Evolutionary conservation across 176 grass and related monocot species (phyloP).

Genomic region (maize (Zea mays)): Zm-B73-REFERENCE-NAM-5.0 NC_050098.1:206567001-206567500

Average conservation of each 20-base stretch:
- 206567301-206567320: neutral
- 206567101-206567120: no score
- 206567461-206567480: no score
- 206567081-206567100: no score
- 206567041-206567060: no score
- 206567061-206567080: no score
- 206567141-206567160: neutral
- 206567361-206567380: neutral
- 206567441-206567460: neutral
- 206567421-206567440: neutral
- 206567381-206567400: neutral
- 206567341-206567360: conserved; percentile 25
- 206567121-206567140: no score
- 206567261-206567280: neutral
- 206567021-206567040: no score
- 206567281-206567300: neutral
- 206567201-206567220: neutral
- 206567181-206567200: neutral
- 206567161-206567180: neutral
- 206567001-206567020: no score
- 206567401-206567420: neutral
- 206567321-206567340: no score
- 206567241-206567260: conserved; percentile 5
- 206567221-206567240: no score
- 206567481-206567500: conserved; percentile 12